A percentile compares a stretch with the other conserved stretches of the same genome.
phyloP scores from a whole-genome alignment of 139 green algal species.

The Chlamydomonas schloesseri region DNA sequence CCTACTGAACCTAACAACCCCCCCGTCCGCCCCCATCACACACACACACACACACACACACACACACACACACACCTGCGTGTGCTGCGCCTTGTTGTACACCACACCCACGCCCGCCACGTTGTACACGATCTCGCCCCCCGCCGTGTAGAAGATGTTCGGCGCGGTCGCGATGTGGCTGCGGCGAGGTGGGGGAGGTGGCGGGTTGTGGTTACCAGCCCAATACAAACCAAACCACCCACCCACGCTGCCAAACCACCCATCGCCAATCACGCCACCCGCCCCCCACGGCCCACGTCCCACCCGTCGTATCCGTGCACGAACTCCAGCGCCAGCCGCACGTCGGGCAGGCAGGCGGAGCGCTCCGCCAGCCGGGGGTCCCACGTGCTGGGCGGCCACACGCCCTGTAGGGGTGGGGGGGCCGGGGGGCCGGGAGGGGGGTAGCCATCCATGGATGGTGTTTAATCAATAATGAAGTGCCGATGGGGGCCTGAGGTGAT shows the following conservation, averaged over 20 bases:
- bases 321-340: slow-evolving; percentile 71
- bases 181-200: background rate
- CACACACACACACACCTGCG: background rate
- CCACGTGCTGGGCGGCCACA: slow-evolving; percentile 76
- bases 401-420: slow-evolving; percentile 32
- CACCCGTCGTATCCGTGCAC: slow-evolving; percentile 79
- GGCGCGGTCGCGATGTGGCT: slow-evolving; percentile 62
- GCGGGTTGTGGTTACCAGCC: background rate
- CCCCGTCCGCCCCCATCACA: too few relatives aligned
- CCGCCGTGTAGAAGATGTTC: slow-evolving; percentile 69
- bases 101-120: slow-evolving; percentile 76
- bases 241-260: background rate
- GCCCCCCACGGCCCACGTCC: background rate
- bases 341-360: slow-evolving; percentile 61
- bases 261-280: background rate
- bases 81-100: slow-evolving; percentile 57
- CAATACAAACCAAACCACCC: background rate
- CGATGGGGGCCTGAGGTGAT: too few relatives aligned
- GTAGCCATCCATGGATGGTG: too few relatives aligned
- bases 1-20: too few relatives aligned
- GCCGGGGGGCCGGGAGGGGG: background rate
- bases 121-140: slow-evolving; percentile 69
- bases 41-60: too few relatives aligned
- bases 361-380: slow-evolving; percentile 61
- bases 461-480: too few relatives aligned